Evolutionary conservation across 2,329 filamentous ascomycete genomes (phyloP).

Genomic region (Alternaria angustiovoidea): DNA sequence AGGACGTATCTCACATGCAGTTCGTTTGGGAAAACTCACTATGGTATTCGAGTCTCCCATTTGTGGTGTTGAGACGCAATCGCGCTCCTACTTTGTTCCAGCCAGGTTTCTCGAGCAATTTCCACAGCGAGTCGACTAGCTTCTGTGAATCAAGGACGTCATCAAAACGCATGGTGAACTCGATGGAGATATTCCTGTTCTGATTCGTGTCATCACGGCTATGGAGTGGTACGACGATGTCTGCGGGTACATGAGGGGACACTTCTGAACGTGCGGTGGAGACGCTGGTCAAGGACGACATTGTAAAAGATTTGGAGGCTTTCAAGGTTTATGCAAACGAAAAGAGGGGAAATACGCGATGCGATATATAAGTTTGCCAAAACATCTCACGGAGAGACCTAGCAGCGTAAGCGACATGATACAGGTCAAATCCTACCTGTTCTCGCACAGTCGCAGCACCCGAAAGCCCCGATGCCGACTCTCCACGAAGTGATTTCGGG

Average conservation of each 20-base stretch:
- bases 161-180: slow-evolving; percentile 54
- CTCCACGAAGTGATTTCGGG: background rate
- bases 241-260: slow-evolving; percentile 25
- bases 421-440: background rate
- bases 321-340: background rate
- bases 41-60: slow-evolving; percentile 52
- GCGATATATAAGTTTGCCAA: background rate
- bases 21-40: background rate
- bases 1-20: no score
- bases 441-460: background rate
- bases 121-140: slow-evolving; percentile 48
- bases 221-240: slow-evolving; percentile 32
- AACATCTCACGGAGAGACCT: background rate
- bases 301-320: background rate
- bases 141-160: slow-evolving; percentile 56
- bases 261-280: background rate
- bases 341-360: background rate
- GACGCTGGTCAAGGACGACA: slow-evolving; percentile 16
- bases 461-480: background rate
- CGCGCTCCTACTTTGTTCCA: slow-evolving; percentile 60
- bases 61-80: slow-evolving; percentile 49
- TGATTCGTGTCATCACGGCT: slow-evolving; percentile 19
- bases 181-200: slow-evolving; percentile 16
- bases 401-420: background rate
- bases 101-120: slow-evolving; percentile 53